Percentiles rank a stretch among this genome's conserved stretches.
Conservation (phyloP, 805 yeast species). For the Saitoella complicata region DNA sequence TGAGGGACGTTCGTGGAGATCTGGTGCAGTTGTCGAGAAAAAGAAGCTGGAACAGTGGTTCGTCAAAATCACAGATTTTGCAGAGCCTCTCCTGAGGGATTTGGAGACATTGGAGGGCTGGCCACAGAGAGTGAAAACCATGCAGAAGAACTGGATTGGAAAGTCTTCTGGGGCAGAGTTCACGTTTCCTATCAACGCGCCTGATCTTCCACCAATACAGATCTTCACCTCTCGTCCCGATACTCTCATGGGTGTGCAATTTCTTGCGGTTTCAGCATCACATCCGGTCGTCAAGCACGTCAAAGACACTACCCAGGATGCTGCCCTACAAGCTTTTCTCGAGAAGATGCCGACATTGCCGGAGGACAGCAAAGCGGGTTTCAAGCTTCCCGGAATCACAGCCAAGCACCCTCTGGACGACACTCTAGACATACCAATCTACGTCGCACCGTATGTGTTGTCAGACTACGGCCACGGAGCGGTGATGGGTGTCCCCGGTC, state of each 20-base stretch:
- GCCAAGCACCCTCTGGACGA: slow-evolving; percentile 40
- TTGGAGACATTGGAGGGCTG: slow-evolving; percentile 46
- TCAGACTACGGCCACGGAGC: slow-evolving; percentile 79
- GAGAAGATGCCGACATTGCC: slow-evolving; percentile 21
- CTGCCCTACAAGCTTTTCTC: slow-evolving; percentile 33
- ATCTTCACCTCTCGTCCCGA: slow-evolving; percentile 85
- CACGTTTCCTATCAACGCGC: slow-evolving; percentile 23
- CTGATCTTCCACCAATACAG: not conserved
- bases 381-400: slow-evolving; percentile 28
- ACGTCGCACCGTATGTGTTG: slow-evolving; percentile 80
- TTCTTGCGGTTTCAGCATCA: slow-evolving; percentile 55
- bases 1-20: slow-evolving; percentile 87
- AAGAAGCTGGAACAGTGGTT: slow-evolving; percentile 80
- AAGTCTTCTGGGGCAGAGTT: slow-evolving; percentile 67
- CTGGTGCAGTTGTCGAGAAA: slow-evolving; percentile 89
- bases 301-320: slow-evolving; percentile 22
- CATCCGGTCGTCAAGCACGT: slow-evolving; percentile 41
- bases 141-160: slow-evolving; percentile 95
- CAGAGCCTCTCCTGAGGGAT: slow-evolving; percentile 50
- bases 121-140: slow-evolving; percentile 77
- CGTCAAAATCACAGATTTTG: slow-evolving; percentile 72
- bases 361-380: slow-evolving; percentile 44
- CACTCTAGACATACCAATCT: slow-evolving; percentile 43
- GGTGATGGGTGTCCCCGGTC: slow-evolving; percentile 97
- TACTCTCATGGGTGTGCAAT: slow-evolving; percentile 70